A percentile compares a stretch with the other conserved stretches of the same genome.
Conservation (phyloP, 1,139 yeast genomes). For the Ogataea hybrid region DNA sequence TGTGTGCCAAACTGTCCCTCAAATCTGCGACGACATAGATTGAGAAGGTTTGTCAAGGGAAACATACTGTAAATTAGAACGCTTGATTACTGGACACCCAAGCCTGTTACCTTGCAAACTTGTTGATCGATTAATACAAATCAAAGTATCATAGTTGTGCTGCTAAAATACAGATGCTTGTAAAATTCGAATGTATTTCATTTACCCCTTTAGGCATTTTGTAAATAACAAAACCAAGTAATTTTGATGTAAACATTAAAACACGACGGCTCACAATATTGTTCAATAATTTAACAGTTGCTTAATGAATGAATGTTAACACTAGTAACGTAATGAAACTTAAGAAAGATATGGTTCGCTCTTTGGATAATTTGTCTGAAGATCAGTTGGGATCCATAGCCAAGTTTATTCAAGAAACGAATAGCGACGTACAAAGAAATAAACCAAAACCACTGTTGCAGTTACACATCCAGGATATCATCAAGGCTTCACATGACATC, state of each 20-base stretch:
- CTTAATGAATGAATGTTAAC: background rate
- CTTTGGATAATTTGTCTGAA: conserved; percentile 8
- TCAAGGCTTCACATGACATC: conserved; percentile 11
- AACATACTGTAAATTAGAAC: too few species aligned
- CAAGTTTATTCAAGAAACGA: conserved; percentile 6
- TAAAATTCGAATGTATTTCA: background rate
- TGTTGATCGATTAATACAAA: too few species aligned
- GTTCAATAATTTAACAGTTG: background rate
- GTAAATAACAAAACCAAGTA: conserved; percentile 8
- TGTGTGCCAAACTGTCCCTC: too few species aligned
- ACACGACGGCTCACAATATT: conserved; percentile 7
- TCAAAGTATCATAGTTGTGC: too few species aligned
- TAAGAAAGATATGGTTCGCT: background rate
- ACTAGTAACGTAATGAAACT: background rate
- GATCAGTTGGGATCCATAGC: conserved; percentile 14
- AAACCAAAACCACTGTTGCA: background rate
- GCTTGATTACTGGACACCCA: too few species aligned
- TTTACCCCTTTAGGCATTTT: conserved; percentile 5
- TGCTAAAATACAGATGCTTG: too few species aligned
- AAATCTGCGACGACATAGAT: too few species aligned
- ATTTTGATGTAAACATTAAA: conserved; percentile 10
- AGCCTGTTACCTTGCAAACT: too few species aligned
- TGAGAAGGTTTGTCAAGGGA: too few species aligned
- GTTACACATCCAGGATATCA: conserved; percentile 6
- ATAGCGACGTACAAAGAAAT: background rate